Evolutionary conservation across 2,329 filamentous ascomycete species (phyloP), one percentile per base, ranked within the genome.

Genomic region (Colletotrichum aenigma): DNA sequence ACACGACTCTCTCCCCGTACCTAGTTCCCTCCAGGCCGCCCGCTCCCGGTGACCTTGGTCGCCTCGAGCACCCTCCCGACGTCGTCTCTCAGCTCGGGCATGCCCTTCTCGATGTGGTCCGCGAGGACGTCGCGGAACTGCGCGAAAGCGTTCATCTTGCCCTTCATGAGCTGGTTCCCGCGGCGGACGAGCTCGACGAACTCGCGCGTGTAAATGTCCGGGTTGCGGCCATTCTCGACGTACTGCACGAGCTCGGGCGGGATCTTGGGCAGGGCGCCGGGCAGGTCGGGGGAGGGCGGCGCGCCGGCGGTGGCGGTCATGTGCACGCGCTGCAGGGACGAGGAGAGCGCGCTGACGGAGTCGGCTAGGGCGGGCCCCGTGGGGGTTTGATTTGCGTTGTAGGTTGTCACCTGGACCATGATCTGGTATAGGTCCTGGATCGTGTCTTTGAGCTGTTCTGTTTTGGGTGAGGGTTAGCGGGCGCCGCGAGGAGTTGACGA

Each of bases 151-250:
- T 85, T 82, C 83, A 89, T 87, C 86, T 94, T 94, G 71, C 93
- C 93, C 79, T 89, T 88, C 86, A 93, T 89, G 76, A 93, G 85
- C 87, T 94, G 93, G 85, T 94, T 94, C 55, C 89, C 88, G 62
- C 92, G 87, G 70, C 92, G 86, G 28, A 93, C 92, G 68, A 93
- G 87, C 89, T 94, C 93, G 80, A 94, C 92, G 80, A 94, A 94
- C 86, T 94, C 93, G 80, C 93, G 88, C 70, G 93, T 94, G 87
- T 94, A 94, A 79, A 94, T 94, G 84, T 94, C 93, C 4, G 93
- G 93, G 86, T 94, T 94, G 66, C 93, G 91, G 60, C 93, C 92
- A 81, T 91, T 91, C 83, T 94, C 92, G 79, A 94, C 92, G 85
- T 94, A 94, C 81, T 91, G 87, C 76, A 94, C 87, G 15, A 94